Evolutionary conservation across 208 protist species (phyloP), one percentile per base, ranked within the genome.

Genomic region (Leishmania martiniquensis): DNA sequence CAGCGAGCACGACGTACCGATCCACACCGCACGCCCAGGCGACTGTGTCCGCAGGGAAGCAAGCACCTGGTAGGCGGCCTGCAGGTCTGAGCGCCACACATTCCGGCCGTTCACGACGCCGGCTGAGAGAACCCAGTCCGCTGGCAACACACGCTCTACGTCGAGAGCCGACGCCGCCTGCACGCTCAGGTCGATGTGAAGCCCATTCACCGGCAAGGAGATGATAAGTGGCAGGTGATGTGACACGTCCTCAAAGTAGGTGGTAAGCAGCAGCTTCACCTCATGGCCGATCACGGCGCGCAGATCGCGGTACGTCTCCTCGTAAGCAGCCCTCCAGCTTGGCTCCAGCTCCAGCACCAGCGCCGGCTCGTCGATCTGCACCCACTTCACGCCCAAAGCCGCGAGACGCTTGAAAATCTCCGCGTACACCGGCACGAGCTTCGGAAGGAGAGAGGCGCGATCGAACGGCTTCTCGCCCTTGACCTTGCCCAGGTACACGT

Each of bases 101-200:
- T 98, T 98, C 67, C 95, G 85, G 39, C 95, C 95, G 82, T 95
- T 90, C 37, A 98, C 86, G n/a, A 97, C 81, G 78, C 94, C 93
- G 69, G 85, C 82, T 55, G 91, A 95, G 4, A 97, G 77, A 49
- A 94, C 88, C 85, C 89, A 92, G 42, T 63, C 12, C 22, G 55
- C 37, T 10, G 90, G 89, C 22, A 93, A 75, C 17, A 71, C 78
- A 76, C 84, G 78, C 75, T 89, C 84, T 3, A 92, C 76, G 4
- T 42, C 68, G 32, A 73, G 84, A 62, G 37, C 65, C 51, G 68
- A 89, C 54, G 59, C 80, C 71, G 70, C 85, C 85, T 47, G 84
- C 70, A 57, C 80, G 80, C 69, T 82, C 0, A 86, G 32, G 84
- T 98, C 94, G n/a, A 98, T 82, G 76, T 96, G 92, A 59, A 98